These are phyloP conservation scores for Sclerospora graminicola DNA, from an alignment of 352 stramenopile species.

Conservation along the genomic window DNA sequence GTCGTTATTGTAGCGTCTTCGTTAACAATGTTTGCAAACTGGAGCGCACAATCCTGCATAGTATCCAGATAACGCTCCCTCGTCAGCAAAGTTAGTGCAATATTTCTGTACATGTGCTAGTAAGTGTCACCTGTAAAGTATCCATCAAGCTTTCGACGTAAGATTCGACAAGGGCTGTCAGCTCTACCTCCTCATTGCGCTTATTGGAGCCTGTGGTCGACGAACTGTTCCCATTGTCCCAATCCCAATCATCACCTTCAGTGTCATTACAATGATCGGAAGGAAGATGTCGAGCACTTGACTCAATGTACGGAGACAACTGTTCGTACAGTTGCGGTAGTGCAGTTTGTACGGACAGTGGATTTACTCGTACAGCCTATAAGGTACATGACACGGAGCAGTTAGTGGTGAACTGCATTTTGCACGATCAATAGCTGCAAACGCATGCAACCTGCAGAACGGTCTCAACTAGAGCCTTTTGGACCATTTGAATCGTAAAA, in stretches of 20 bases:
- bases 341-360: conserved; percentile 13
- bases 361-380: conserved; percentile 18
- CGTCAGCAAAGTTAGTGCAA: conserved; percentile 2
- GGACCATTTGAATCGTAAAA: conserved; percentile 60
- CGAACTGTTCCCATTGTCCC: conserved; percentile 30
- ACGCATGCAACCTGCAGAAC: conserved; percentile 33
- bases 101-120: background rate
- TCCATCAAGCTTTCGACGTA: conserved; percentile 31
- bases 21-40: conserved; percentile 33
- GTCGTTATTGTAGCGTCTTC: conserved; percentile 8
- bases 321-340: conserved; percentile 26
- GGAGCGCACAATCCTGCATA: conserved; percentile 55
- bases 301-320: conserved; percentile 19
- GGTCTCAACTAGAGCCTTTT: conserved; percentile 35
- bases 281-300: conserved; percentile 1
- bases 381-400: background rate
- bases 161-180: conserved; percentile 25
- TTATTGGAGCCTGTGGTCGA: background rate
- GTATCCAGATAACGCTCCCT: background rate
- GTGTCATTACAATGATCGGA: conserved; percentile 10
- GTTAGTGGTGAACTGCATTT: conserved; percentile 1
- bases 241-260: conserved; percentile 59
- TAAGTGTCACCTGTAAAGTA: conserved; percentile 34
- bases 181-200: conserved; percentile 18
- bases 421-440: background rate